Percentiles rank a stretch among this genome's conserved stretches.
Conservation (phyloP, 129 eudicot genomes). For the Oenanthe sinensis region DNA sequence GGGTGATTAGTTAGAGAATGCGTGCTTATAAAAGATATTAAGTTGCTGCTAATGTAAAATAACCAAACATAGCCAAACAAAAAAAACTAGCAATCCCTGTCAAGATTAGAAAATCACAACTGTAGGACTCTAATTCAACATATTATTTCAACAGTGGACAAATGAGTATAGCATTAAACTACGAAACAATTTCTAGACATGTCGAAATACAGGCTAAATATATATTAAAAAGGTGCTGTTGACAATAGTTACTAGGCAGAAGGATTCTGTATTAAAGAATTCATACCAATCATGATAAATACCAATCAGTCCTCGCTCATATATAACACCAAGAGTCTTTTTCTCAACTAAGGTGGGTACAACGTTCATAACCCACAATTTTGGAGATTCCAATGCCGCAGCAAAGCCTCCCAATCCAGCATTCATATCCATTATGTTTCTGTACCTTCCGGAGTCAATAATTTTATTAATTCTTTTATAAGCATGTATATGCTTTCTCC, state of each 20-base stretch:
- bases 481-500: slow-evolving; percentile 86
- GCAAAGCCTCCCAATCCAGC: slow-evolving; percentile 99
- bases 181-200: neutral
- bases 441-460: slow-evolving; percentile 80
- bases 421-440: slow-evolving; percentile 98
- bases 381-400: slow-evolving; percentile 81
- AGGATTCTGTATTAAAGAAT: neutral
- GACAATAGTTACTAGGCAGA: neutral
- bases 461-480: slow-evolving; percentile 62
- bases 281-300: slow-evolving; percentile 82
- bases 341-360: slow-evolving; percentile 82
- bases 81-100: neutral
- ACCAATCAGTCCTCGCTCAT: slow-evolving; percentile 90
- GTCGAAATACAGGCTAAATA: neutral
- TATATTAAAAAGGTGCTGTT: neutral
- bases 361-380: slow-evolving; percentile 97
- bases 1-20: neutral
- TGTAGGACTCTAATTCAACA: neutral
- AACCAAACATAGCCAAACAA: neutral
- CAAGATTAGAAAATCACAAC: neutral
- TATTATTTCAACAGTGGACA: neutral
- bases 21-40: neutral
- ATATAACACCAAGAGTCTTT: slow-evolving; percentile 78
- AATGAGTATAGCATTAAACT: neutral
- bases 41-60: neutral